These are phyloP conservation scores for Haplosporangium sp. DNA, from an alignment of 371 early-diverging fungal genomes.

Conservation along the genomic window DNA sequence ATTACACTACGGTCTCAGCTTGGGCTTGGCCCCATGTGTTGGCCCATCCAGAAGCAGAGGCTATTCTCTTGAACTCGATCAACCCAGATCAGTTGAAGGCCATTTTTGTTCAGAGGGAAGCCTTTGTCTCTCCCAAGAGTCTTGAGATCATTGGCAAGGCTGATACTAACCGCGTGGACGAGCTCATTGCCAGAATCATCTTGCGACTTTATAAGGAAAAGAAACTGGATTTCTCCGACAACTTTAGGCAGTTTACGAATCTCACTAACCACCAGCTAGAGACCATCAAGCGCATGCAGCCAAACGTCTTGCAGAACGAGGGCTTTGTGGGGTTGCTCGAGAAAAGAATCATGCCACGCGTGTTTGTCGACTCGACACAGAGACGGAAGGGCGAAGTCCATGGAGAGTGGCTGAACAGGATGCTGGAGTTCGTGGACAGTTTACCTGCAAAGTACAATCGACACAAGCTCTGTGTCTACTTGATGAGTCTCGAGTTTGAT, in stretches of 20 bases:
- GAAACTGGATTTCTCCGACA: conserved; percentile 16
- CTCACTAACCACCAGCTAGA: conserved; percentile 34
- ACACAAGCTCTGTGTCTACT: conserved; percentile 35
- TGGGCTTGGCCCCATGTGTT: conserved; percentile 33
- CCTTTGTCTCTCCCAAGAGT: conserved; percentile 15
- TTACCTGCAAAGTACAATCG: conserved; percentile 44
- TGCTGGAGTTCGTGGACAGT: conserved; percentile 32
- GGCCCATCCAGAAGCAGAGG: conserved; percentile 19
- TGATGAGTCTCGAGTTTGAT: conserved; percentile 40
- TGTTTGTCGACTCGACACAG: conserved; percentile 2
- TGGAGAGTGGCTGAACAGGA: conserved; percentile 36
- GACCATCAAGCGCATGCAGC: conserved; percentile 6
- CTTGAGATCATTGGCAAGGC: conserved; percentile 12
- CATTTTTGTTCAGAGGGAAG: conserved; percentile 9
- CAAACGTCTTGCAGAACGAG: conserved; percentile 25
- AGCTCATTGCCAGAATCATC: conserved; percentile 18
- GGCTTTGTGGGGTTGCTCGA: conserved; percentile 41
- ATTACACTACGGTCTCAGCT: neutral
- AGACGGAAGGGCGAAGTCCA: conserved; percentile 1
- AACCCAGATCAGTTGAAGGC: neutral
- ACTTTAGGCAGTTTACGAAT: neutral
- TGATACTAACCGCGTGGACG: conserved; percentile 11
- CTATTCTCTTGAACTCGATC: conserved; percentile 9
- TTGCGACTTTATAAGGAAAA: conserved; percentile 12
- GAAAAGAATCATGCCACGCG: conserved; percentile 24